Evolutionary conservation across 1,284 basidiomycete genomes (phyloP), one percentile per base, ranked within the genome.

Genomic region (Schizopora paradoxa): DNA sequence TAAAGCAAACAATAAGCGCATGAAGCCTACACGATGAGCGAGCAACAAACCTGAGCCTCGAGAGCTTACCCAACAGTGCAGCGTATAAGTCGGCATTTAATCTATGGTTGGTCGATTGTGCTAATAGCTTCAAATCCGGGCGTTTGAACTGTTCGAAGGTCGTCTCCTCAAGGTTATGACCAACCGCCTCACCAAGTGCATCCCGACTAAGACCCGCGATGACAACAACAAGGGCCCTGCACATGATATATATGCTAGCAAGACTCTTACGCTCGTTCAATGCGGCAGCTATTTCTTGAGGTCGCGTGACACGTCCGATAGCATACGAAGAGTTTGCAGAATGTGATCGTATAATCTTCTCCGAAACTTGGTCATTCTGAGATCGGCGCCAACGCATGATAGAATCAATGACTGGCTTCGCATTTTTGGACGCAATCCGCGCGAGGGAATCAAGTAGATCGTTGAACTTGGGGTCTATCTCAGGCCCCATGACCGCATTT

Each of bases 191-290:
- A 7, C 82, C 82, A 2, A 95, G 67, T 1, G 80, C 79, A 53
- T 91, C 87, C 56, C 82, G 84, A 1, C 82, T 73, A 16, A 88
- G 74, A 11, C 76, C 70, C 41, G 84, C 77, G 37, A 94, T 75
- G 11, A 94, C 77, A 2, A 79, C 81, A 22, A 91, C 81, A 22
- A 95, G 70, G 0, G 88, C 83, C 39, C 91, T 78, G 59, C 90
- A 92, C 76, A 91, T 85, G 56, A 95, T 81, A 61, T 92, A 94
- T 29, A 87, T 85, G 1, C 87, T 82, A 3, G 88, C 84, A 2
- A 92, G 72, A 40, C 78, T 76, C 65, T 89, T 86, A n/a, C 89
- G 79, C 58, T 88, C 86, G 50, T 76, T 76, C 31, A 91, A 65
- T 14, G 83, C 65, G 8, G 68, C 69, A 2, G 78, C 70, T 6